Evolutionary conservation across 768 basidiomycete species (phyloP), one percentile per base, ranked within the genome.

Genomic region (Rossbeevera mucosa): DNA sequence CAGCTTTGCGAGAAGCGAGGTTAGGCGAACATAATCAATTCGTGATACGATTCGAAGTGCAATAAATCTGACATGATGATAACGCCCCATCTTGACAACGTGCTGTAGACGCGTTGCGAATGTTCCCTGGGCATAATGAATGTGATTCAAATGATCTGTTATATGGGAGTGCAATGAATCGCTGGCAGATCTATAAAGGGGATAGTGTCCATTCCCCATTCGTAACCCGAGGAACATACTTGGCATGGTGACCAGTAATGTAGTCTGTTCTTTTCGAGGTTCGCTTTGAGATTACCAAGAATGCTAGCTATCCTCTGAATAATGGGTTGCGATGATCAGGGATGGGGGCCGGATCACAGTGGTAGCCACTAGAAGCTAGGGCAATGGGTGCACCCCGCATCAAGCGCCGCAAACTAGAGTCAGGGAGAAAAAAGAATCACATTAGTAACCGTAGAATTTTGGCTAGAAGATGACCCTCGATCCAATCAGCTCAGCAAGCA

Each of bases 51-150:
- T 61, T 80, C 72, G 62, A 88, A 87, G 66, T 88, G 84, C 22
- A 90, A 74, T 11, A 91, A 73, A 68, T 90, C 86, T 3, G 85
- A 88, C 44, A 86, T 74, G 51, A 90, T 77, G 46, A 88, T 71
- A 16, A 78, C 59, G 57, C 87, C 84, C 63, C 76, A 88, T 0
- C 72, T 72, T 41, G 40, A 14, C 48, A 65, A 50, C 64, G 48
- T 50, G 48, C 29, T 7, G 25, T 57, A 54, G 55, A 31, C 29
- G 44, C 24, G 22, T 9, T 51, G 48, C 48, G 55, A 44, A 24
- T 62, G 30, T 33, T 20, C 7, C 33, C 68, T 67, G 45, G 47
- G 11, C 6, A 38, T 20, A 52, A 56, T 38, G 21, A 24, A 38
- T 9, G 30, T 2, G 16, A 42, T 36, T 36, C n/a, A 36, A 11